Evolutionary conservation across 768 basidiomycete genomes (phyloP), one percentile per base, ranked within the genome.

Genomic region (Lentinus tigrinus): DNA sequence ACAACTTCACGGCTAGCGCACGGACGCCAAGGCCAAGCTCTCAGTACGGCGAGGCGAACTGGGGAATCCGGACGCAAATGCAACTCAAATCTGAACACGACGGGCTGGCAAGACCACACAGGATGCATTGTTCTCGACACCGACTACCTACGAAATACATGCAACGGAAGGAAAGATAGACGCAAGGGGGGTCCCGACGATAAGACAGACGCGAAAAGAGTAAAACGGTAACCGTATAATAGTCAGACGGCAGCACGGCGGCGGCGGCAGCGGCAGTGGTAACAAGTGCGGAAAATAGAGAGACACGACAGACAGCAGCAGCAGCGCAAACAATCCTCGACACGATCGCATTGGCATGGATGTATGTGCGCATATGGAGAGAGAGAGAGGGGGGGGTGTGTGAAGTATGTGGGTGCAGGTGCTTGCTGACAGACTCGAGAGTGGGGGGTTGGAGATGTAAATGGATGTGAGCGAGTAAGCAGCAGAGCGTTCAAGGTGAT

Each of bases 141-240:
- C 52, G 46, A 49, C 16, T 34, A 37, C 24, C n/a, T 59, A 54
- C 58, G 24, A 47, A n/a, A 52, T 49, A 59, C 58, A 59, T 43
- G 47, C 58, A 54, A 54, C 58, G 52, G 44, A 31, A n/a, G 14
- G 47, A 49, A 46, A 46, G 21, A 46, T 46, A 46, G 13, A 14
- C 3, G 19, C 43, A 46, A 24, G 43, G 23, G 43, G 19, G n/a
- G 23, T 10, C 43, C 43, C 43, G 43, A 46, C 51, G n/a, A n/a
- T n/a, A n/a, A 46, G 52, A 54, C 57, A 58, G 57, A 31, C 26
- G 42, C 43, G 36, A 44, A 42, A 47, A 11, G 31, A 31, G 51
- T 37, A 52, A 55, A n/a, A 34, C 43, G 55, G 44, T 46, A 60
- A 60, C 54, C 54, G 50, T 60, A 60, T 42, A 34, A 47, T 56